These are phyloP conservation scores for Globisporangium perplexum DNA, from an alignment of 352 stramenopile genomes.

Conservation along the genomic window DNA sequence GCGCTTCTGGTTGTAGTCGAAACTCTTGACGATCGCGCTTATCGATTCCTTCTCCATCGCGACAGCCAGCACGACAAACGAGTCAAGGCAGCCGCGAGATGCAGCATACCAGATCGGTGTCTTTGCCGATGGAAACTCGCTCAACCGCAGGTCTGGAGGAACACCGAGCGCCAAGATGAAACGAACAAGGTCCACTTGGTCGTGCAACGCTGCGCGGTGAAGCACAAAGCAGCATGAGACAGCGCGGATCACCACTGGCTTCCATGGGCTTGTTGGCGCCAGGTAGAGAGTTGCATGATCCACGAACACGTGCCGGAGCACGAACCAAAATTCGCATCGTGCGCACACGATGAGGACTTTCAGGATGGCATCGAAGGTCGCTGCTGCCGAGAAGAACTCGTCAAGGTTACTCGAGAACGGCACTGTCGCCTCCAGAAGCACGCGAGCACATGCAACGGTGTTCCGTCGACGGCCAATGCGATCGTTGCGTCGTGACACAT, in stretches of 20 bases:
- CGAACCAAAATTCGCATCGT: slow-evolving; percentile 40
- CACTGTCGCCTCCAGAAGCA: slow-evolving; percentile 25
- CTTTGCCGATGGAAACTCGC: slow-evolving; percentile 15
- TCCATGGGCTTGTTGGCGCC: slow-evolving; percentile 36
- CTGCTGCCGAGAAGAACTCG: slow-evolving; percentile 29
- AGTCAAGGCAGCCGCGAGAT: slow-evolving; percentile 27
- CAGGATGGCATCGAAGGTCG: slow-evolving; percentile 36
- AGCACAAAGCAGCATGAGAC: slow-evolving; percentile 36
- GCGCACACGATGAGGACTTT: slow-evolving; percentile 43
- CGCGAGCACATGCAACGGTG: slow-evolving; percentile 7
- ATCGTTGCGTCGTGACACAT: not conserved
- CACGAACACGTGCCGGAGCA: slow-evolving; percentile 37
- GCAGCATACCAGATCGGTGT: slow-evolving; percentile 50
- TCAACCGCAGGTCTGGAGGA: slow-evolving; percentile 25
- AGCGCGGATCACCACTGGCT: slow-evolving; percentile 36
- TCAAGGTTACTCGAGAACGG: slow-evolving; percentile 21
- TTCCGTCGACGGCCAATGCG: not conserved
- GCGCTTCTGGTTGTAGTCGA: slow-evolving; percentile 4
- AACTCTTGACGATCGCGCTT: not conserved
- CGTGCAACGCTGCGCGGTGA: slow-evolving; percentile 40
- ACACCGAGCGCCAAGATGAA: slow-evolving; percentile 49
- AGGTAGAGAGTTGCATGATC: slow-evolving; percentile 26
- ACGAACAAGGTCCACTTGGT: slow-evolving; percentile 29
- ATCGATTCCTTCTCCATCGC: slow-evolving; percentile 26
- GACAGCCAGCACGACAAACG: slow-evolving; percentile 38